Evolutionary conservation across 1,284 basidiomycete genomes (phyloP).

Genomic region (Pseudozyma pruni): DNA sequence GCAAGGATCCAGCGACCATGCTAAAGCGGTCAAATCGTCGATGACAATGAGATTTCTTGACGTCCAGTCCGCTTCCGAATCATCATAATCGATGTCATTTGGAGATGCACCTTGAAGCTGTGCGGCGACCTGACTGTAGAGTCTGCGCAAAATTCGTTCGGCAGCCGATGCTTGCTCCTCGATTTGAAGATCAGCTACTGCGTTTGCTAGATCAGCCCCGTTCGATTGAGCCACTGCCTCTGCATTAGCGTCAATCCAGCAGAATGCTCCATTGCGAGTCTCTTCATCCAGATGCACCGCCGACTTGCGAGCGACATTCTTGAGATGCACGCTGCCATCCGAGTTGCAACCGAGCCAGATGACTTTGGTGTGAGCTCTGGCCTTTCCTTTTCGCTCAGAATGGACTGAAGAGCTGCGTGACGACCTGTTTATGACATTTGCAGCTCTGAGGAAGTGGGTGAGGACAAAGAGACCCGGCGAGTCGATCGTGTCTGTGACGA

Average conservation of each 20-base stretch:
- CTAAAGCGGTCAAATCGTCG: conserved; percentile 43
- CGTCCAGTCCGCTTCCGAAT: conserved; percentile 7
- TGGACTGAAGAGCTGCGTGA: background rate
- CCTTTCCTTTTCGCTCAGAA: conserved; percentile 16
- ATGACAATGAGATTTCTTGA: conserved; percentile 32
- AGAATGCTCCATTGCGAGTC: conserved; percentile 21
- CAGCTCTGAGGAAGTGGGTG: conserved; percentile 39
- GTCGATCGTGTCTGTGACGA: conserved; percentile 54
- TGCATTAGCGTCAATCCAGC: conserved; percentile 31
- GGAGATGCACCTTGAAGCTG: conserved; percentile 4
- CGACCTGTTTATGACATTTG: conserved; percentile 23
- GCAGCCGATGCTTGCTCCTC: background rate
- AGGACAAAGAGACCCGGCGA: conserved; percentile 48
- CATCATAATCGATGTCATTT: no score
- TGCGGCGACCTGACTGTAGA: conserved; percentile 11
- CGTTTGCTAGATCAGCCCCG: background rate
- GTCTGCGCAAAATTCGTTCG: conserved; percentile 2
- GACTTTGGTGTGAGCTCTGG: conserved; percentile 17
- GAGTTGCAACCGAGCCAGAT: conserved; percentile 50
- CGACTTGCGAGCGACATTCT: conserved; percentile 41
- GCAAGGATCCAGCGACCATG: conserved; percentile 30
- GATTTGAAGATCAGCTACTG: background rate
- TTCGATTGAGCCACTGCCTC: background rate
- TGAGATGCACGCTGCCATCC: conserved; percentile 37
- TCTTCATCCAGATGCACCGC: conserved; percentile 43